Evolutionary conservation across 2,329 filamentous ascomycete genomes (phyloP).

Genomic region (Colletotrichum filicis): DNA sequence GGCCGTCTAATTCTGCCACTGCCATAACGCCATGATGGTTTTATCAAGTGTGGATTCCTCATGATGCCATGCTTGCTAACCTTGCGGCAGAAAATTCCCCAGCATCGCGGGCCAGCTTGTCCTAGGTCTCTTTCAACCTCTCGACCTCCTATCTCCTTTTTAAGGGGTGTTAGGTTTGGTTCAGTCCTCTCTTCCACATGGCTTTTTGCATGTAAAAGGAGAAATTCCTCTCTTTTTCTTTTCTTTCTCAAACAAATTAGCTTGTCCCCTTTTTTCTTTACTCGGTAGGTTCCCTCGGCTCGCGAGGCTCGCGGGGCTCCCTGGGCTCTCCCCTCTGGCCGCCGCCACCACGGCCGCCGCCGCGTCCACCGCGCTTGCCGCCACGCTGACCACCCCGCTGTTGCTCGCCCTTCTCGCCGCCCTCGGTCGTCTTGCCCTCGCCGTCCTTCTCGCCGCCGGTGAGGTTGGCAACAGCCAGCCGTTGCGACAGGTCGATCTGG

Average conservation of each 20-base stretch:
- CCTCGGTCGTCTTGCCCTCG: constrained; percentile 56
- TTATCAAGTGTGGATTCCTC: constrained; percentile 34
- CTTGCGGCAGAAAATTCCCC: constrained; percentile 31
- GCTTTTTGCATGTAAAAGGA: background rate
- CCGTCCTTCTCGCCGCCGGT: constrained; percentile 60
- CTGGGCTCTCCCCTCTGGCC: constrained; percentile 53
- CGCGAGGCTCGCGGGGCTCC: constrained; percentile 57
- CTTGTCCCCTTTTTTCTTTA: constrained; percentile 38
- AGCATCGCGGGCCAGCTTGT: constrained; percentile 8
- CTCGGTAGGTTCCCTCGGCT: constrained; percentile 53
- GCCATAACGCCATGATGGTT: constrained; percentile 38
- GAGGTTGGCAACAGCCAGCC: constrained; percentile 84
- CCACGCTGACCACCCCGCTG: constrained; percentile 52
- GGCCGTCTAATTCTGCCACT: constrained; percentile 38
- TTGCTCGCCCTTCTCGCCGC: constrained; percentile 56
- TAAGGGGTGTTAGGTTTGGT: background rate
- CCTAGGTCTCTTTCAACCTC: constrained; percentile 17
- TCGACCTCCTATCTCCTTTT: background rate
- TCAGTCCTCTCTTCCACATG: background rate
- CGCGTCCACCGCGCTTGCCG: constrained; percentile 62
- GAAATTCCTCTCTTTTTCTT: background rate
- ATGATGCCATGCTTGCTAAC: constrained; percentile 36
- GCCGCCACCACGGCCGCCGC: constrained; percentile 62
- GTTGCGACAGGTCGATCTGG: constrained; percentile 97
- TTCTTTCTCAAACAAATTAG: constrained; percentile 25